Percentiles rank a stretch among this genome's conserved stretches.
phyloP scores from a whole-genome alignment of 1,284 basidiomycete genomes.

The Spongispora temasekensis region DNA sequence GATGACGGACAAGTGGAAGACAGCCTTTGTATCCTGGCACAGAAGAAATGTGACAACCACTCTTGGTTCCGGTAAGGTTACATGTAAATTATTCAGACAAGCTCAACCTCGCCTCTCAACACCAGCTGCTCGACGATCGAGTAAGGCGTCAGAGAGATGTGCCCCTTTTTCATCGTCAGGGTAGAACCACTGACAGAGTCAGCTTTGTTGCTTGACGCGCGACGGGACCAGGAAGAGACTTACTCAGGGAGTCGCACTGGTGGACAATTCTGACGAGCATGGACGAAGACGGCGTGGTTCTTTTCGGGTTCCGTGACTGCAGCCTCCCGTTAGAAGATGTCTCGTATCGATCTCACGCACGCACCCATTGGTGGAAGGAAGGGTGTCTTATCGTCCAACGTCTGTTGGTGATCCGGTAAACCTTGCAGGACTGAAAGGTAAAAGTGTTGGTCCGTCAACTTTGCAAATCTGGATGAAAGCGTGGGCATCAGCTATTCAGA shows the following conservation, averaged over 20 bases:
- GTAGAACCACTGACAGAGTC: conserved; percentile 51
- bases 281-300: conserved; percentile 75
- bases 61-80: conserved; percentile 13
- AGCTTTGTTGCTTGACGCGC: conserved; percentile 2
- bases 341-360: conserved; percentile 31
- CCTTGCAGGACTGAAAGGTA: conserved; percentile 74
- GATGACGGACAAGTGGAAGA: conserved; percentile 15
- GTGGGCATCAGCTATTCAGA: too few species aligned
- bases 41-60: conserved; percentile 12
- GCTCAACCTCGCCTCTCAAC: conserved; percentile 65
- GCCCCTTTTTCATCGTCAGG: conserved; percentile 66
- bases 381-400: conserved; percentile 69
- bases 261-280: conserved; percentile 70
- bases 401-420: conserved; percentile 72
- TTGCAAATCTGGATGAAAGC: conserved; percentile 57
- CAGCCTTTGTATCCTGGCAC: conserved; percentile 8
- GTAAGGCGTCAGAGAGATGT: conserved; percentile 73
- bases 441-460: conserved; percentile 73
- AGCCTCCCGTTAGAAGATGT: conserved; percentile 8
- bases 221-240: conserved; percentile 24
- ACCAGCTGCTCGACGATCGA: conserved; percentile 69
- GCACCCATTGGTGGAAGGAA: conserved; percentile 80
- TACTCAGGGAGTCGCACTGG: conserved; percentile 76
- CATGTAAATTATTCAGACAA: conserved; percentile 50
- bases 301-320: conserved; percentile 78